Conservation (phyloP, 139 green algal species). For the Chlamydomonas asymmetrica region DNA sequence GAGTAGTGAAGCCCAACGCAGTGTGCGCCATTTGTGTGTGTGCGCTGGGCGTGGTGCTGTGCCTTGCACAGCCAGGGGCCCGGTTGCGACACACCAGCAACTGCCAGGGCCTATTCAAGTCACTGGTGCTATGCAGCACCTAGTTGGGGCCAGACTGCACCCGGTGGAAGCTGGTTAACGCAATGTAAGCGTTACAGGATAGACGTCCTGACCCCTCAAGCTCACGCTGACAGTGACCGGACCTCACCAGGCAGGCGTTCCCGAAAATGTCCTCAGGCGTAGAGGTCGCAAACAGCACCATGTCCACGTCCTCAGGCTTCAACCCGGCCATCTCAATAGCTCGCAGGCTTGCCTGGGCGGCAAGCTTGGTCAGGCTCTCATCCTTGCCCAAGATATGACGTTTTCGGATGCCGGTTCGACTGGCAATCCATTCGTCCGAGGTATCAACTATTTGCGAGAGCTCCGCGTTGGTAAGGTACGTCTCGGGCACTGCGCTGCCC, state of each 20-base stretch:
- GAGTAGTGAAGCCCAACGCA: too few species aligned
- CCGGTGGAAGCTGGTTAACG: too few species aligned
- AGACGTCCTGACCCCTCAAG: neutral
- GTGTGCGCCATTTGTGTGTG: too few species aligned
- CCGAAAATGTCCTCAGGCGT: conserved; percentile 96
- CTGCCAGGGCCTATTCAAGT: too few species aligned
- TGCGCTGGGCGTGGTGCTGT: too few species aligned
- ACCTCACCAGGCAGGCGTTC: conserved; percentile 72
- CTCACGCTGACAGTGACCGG: neutral
- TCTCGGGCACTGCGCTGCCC: conserved; percentile 79
- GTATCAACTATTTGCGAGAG: conserved; percentile 92
- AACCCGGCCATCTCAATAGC: conserved; percentile 92
- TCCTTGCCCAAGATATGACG: conserved; percentile 79
- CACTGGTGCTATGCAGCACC: too few species aligned
- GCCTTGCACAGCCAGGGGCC: too few species aligned
- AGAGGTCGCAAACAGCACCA: conserved; percentile 94
- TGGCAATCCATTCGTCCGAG: conserved; percentile 96
- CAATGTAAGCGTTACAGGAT: conserved; percentile 15
- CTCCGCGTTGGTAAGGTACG: conserved; percentile 88
- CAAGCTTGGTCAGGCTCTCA: conserved; percentile 73
- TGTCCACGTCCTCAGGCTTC: conserved; percentile 79
- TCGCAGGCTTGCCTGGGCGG: conserved; percentile 55
- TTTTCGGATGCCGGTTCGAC: conserved; percentile 85
- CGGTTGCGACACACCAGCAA: too few species aligned
- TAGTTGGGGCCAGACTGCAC: neutral